These are phyloP conservation scores for Scytalidium sp. DNA, from an alignment of 2,329 filamentous ascomycete genomes.

Conservation along the genomic window DNA sequence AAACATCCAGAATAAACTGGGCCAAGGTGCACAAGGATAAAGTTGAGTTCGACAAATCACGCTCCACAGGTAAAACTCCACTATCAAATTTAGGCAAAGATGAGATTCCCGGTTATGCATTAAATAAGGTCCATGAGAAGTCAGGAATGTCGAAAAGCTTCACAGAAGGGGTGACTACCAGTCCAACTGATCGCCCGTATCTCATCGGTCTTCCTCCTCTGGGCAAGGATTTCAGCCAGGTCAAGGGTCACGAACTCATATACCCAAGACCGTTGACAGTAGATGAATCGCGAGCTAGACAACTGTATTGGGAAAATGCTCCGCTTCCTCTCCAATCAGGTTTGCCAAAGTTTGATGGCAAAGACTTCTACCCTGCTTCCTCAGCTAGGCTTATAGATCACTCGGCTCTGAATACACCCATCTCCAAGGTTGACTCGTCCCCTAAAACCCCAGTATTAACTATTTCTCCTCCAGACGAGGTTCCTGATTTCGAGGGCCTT, in stretches of 20 bases:
- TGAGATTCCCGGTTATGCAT: background rate
- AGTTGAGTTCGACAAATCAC: background rate
- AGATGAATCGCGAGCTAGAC: conserved; percentile 56
- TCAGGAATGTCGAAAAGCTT: background rate
- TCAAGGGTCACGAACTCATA: conserved; percentile 45
- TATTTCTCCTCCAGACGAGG: background rate
- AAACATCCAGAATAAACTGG: background rate
- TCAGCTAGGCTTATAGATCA: conserved; percentile 37
- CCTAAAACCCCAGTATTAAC: background rate
- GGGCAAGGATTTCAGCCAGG: conserved; percentile 39
- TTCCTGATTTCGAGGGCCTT: conserved; percentile 1
- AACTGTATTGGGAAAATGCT: conserved; percentile 59
- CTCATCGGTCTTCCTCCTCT: conserved; percentile 50
- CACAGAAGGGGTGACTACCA: background rate
- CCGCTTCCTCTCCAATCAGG: conserved; percentile 47
- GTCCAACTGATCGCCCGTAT: conserved; percentile 39
- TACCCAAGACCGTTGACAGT: conserved; percentile 56
- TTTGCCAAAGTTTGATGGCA: conserved; percentile 62
- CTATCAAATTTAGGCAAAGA: background rate
- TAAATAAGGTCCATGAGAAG: background rate
- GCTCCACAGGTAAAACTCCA: background rate
- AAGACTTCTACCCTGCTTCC: conserved; percentile 60
- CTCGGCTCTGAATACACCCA: background rate
- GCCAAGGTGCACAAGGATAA: background rate
- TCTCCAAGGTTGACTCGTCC: background rate